These are phyloP conservation scores for Geranomyces michiganensis DNA, from an alignment of 192 early-diverging fungal genomes.

Conservation along the genomic window DNA sequence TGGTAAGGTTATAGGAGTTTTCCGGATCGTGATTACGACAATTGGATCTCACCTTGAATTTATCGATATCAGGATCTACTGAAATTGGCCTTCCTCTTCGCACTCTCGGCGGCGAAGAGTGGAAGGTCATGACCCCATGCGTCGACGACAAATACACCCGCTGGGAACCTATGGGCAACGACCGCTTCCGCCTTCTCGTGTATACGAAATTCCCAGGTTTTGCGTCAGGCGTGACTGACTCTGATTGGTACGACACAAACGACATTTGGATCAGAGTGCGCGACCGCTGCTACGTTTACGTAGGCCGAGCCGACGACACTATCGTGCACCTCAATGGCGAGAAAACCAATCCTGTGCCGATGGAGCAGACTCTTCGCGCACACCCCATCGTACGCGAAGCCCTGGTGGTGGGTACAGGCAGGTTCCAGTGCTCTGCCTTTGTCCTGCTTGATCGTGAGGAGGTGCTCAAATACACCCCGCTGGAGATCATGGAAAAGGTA, in stretches of 20 bases:
- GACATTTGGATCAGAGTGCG: constrained; percentile 5
- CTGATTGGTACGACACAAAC: constrained; percentile 22
- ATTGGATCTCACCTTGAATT: neutral
- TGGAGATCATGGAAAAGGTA: constrained; percentile 15
- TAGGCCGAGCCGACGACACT: constrained; percentile 5
- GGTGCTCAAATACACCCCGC: neutral
- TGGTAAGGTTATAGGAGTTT: too few species aligned
- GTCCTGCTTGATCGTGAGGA: constrained; percentile 19
- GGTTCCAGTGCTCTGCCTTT: constrained; percentile 22
- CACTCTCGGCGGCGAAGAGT: neutral
- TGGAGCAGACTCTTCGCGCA: constrained; percentile 8
- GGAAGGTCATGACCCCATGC: constrained; percentile 5
- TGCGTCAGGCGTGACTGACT: constrained; percentile 12
- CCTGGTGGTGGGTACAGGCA: constrained; percentile 6
- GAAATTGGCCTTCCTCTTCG: constrained; percentile 1
- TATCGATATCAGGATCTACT: too few species aligned
- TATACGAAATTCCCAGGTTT: constrained; percentile 2
- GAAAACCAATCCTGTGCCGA: constrained; percentile 18
- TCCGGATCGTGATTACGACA: neutral
- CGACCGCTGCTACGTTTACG: neutral
- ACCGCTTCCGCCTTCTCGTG: neutral
- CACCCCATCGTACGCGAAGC: constrained; percentile 21
- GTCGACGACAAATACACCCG: constrained; percentile 3
- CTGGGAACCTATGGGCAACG: constrained; percentile 7
- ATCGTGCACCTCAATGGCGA: constrained; percentile 26